Evolutionary conservation across 805 yeast species (phyloP), one percentile per base, ranked within the genome.

Genomic region (Huiozyma naganishii): DNA sequence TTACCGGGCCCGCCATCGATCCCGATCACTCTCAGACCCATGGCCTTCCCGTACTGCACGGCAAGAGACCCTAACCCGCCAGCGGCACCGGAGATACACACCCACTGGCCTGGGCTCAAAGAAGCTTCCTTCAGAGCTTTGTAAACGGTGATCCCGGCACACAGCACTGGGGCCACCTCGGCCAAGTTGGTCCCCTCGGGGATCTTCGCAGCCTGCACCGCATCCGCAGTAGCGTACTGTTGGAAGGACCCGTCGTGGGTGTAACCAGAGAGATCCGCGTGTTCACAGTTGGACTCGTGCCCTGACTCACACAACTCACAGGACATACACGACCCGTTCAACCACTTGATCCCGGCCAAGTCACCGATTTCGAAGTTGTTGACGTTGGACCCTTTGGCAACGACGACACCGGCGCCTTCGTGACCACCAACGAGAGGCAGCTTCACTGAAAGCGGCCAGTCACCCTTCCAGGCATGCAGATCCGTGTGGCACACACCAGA

Each of bases 151-250:
- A 77, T 70, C 56, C 81, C 81, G 9, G 79, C 81, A 66, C 81
- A 76, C 51, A 76, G 64, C 45, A 76, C 69, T 32, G 81, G 81
- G 9, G 94, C 79, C 44, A 78, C 76, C 47, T 69, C 70, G 33
- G 89, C 88, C 54, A 84, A 72, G 58, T 86, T 87, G 29, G 83
- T 69, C 41, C 79, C 82, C 55, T 73, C 58, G 40, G 92, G 87
- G 52, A 85, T 75, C 49, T 71, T 68, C n/a, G 94, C 92, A 30
- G 92, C 94, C 60, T 84, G 92, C 41, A 81, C 71, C 27, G 90
- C 88, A 64, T 84, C 88, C 32, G 89, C 94, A 37, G 89, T 79
- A 33, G 89, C 90, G 61, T 83, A 85, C 67, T 85, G 85, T 66
- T 86, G 94, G 78, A 86, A 84, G 13, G 92, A 77, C 48, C 95